Base-by-base conservation (phyloP, 2,329 filamentous ascomycete genomes). In the Sphaceloma murrayae region DNA sequence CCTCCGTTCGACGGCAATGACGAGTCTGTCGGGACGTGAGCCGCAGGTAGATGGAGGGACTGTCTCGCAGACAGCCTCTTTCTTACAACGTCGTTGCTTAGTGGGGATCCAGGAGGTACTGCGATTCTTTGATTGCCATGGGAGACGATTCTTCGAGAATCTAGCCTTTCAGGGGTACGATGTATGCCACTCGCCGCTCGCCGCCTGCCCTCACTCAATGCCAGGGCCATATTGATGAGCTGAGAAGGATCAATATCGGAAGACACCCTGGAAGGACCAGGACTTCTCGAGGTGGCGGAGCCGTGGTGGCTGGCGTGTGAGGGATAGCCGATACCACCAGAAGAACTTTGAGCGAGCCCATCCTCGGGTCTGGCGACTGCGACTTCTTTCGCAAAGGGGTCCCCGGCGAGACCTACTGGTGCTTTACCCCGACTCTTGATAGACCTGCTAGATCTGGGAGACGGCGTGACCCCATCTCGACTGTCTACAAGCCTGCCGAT, bases 211-310 rank as follows among this genome's bases (percentile, higher is more conserved):
- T 95, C 86, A 66, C 84, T 94, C 39, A 96, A 65, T 51, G 82
- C 91, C 53, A 96, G 65, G 1, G 89, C 89, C 75, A 96, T 84
- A 56, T 87, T 87, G 31, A 96, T 86, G 51, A 96, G 93, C 61
- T 94, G 85, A 3, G 82, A 77, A 5, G 88, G 82, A 56, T 95
- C 88, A 48, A 82, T 45, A 7, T 19, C 18, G 18, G 42, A 26
- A 9, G 42, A 36, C 4, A 19, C 42, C 11, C 24, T 24, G 9
- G 42, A 43, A 13, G 27, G 14, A n/a, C 24, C 39, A 8, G 39
- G 36, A 21, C 29, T 45, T 36, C 24, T 21, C 14, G 42, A 45
- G 6, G 21, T 24, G 6, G 14, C 31, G 26, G 42, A 45, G 3
- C 42, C 42, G 17, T 36, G 18, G 8, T 45, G 29, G 16, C 42